phyloP scores from a whole-genome alignment of 2,329 filamentous ascomycete genomes.

The Paramyrothecium roridum region DNA sequence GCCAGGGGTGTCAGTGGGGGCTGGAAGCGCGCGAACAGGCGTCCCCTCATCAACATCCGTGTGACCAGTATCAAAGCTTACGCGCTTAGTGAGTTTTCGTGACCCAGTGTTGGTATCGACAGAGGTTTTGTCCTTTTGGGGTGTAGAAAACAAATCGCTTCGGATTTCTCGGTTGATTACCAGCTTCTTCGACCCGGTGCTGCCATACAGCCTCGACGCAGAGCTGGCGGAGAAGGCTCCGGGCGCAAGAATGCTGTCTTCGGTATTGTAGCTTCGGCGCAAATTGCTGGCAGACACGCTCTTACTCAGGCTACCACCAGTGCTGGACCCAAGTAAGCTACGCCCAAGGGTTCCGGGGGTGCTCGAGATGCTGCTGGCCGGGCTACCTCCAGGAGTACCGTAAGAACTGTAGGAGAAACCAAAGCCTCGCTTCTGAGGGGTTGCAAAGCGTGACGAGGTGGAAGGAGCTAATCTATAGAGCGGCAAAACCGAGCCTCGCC shows the following conservation, averaged over 20 bases:
- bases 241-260: conserved; percentile 82
- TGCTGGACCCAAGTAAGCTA: conserved; percentile 63
- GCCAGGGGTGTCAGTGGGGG: conserved; percentile 24
- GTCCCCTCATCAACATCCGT: conserved; percentile 32
- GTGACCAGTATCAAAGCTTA: conserved; percentile 80
- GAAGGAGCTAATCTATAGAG: conserved; percentile 84
- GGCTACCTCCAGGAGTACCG: conserved; percentile 71
- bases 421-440: conserved; percentile 82
- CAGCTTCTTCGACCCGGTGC: conserved; percentile 77
- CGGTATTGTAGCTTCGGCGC: conserved; percentile 74
- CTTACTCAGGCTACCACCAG: conserved; percentile 73
- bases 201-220: conserved; percentile 62
- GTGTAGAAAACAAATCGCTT: conserved; percentile 65
- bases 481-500: conserved; percentile 76
- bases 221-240: conserved; percentile 76
- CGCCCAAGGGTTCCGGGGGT: conserved; percentile 66
- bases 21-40: conserved; percentile 31
- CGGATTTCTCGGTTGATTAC: conserved; percentile 87
- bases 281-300: conserved; percentile 87
- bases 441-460: conserved; percentile 74
- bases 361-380: conserved; percentile 60
- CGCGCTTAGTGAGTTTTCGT: conserved; percentile 72
- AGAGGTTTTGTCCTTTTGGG: conserved; percentile 47
- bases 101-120: conserved; percentile 36
- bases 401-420: conserved; percentile 94